Percentiles rank a stretch among this genome's conserved stretches.
Conservation (phyloP, 257 asterid species). For the Jacaranda copaia region DNA sequence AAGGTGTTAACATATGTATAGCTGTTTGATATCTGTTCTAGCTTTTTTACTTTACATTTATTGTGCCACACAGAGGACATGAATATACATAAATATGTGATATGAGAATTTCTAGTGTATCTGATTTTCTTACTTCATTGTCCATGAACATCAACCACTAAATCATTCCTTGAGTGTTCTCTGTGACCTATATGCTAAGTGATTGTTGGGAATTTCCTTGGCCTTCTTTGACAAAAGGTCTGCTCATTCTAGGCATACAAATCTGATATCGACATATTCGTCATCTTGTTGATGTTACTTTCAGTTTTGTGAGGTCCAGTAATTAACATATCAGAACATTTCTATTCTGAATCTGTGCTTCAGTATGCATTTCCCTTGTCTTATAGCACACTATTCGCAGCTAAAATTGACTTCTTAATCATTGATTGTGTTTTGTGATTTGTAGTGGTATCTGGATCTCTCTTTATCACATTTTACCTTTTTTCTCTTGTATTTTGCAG, state of each 20-base stretch:
- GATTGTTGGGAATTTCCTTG: slow-evolving; percentile 1
- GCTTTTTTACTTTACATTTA: not conserved
- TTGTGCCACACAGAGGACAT: not conserved
- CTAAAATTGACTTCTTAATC: not conserved
- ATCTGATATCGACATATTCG: not conserved
- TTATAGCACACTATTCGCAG: not conserved
- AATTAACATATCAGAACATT: not conserved
- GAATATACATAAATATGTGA: not conserved
- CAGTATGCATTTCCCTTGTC: slow-evolving; percentile 9
- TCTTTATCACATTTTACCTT: not conserved
- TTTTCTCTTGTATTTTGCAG: not conserved
- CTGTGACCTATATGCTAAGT: not conserved
- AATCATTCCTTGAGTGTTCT: not conserved
- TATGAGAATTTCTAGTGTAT: not conserved
- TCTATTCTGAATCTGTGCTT: not conserved
- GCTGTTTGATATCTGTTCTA: slow-evolving; percentile 9
- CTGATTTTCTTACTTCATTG: slow-evolving; percentile 12
- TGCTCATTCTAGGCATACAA: not conserved
- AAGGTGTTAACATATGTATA: slow-evolving; percentile 12
- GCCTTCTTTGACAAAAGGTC: not conserved
- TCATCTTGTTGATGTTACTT: slow-evolving; percentile 14
- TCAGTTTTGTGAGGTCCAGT: not conserved
- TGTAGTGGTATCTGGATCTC: not conserved
- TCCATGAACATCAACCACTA: not conserved
- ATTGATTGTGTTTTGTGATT: not conserved